These are phyloP conservation scores for Clitopilus hobsonii DNA, from an alignment of 768 basidiomycete species.

Conservation along the genomic window DNA sequence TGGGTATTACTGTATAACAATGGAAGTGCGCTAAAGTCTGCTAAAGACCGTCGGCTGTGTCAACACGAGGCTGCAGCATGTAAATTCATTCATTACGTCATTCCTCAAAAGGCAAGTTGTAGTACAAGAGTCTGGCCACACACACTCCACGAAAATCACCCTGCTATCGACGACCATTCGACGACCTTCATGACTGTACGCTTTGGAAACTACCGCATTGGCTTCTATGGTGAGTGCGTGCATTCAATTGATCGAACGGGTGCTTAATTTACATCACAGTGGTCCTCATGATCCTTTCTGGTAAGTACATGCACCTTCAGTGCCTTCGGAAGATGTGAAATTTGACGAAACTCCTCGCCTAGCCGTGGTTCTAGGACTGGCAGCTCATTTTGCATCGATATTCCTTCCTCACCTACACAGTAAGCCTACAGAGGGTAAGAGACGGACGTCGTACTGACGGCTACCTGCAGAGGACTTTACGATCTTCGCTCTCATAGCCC, in stretches of 20 bases:
- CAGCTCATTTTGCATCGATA: constrained; percentile 59
- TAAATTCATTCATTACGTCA: background rate
- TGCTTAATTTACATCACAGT: constrained; percentile 24
- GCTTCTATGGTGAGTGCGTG: constrained; percentile 40
- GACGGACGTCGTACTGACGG: too few relatives aligned
- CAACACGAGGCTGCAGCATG: background rate
- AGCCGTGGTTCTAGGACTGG: constrained; percentile 62
- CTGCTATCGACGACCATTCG: background rate
- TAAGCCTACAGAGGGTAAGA: constrained; percentile 26
- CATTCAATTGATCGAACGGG: constrained; percentile 1
- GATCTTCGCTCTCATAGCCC: constrained; percentile 62
- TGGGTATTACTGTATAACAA: background rate
- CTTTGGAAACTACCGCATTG: constrained; percentile 51
- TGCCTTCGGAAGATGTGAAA: background rate
- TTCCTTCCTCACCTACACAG: constrained; percentile 66
- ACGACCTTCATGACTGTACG: constrained; percentile 48
- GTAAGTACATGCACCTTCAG: constrained; percentile 19
- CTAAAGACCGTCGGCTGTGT: background rate
- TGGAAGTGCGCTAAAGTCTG: background rate
- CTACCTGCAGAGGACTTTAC: constrained; percentile 64
- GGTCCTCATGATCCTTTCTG: constrained; percentile 39
- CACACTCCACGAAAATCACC: too few relatives aligned
- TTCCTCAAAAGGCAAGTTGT: background rate
- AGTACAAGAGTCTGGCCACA: too few relatives aligned
- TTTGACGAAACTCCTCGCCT: constrained; percentile 3